These are phyloP conservation scores for Sutorius australiensis DNA, from an alignment of 768 basidiomycete species.

Conservation along the genomic window DNA sequence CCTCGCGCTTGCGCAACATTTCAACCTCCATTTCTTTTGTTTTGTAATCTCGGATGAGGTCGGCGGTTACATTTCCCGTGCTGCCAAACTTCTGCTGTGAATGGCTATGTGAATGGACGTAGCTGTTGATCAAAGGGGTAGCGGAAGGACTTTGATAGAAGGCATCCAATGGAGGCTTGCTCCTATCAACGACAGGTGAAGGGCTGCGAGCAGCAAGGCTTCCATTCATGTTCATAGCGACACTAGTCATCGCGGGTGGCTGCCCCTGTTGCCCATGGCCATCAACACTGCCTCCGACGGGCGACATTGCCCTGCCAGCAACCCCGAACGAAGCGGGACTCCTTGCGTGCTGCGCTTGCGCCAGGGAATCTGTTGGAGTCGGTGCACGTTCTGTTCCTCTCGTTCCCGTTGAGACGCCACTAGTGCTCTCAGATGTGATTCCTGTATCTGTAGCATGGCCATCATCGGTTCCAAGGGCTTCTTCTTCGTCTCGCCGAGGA, in stretches of 20 bases:
- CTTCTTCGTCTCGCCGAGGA: slow-evolving; percentile 43
- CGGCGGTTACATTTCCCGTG: slow-evolving; percentile 66
- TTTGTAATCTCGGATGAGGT: slow-evolving; percentile 76
- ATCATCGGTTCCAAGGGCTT: slow-evolving; percentile 43
- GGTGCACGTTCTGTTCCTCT: slow-evolving; percentile 44
- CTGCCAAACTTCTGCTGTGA: slow-evolving; percentile 43
- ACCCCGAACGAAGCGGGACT: slow-evolving; percentile 49
- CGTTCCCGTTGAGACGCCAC: slow-evolving; percentile 26
- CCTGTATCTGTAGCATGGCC: slow-evolving; percentile 46
- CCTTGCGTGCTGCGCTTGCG: slow-evolving; percentile 39
- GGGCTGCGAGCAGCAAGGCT: slow-evolving; percentile 47
- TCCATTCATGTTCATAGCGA: slow-evolving; percentile 52
- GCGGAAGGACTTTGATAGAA: slow-evolving; percentile 46
- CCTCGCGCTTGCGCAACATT: slow-evolving; percentile 66
- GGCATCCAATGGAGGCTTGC: slow-evolving; percentile 56
- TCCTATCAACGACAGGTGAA: slow-evolving; percentile 54
- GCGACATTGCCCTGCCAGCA: slow-evolving; percentile 58
- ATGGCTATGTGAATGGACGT: slow-evolving; percentile 39
- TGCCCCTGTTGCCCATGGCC: slow-evolving; percentile 21
- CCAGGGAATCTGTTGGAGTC: slow-evolving; percentile 50
- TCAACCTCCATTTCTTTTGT: slow-evolving; percentile 81
- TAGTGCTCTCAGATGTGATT: slow-evolving; percentile 38
- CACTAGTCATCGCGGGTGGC: slow-evolving; percentile 49
- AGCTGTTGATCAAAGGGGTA: slow-evolving; percentile 50
- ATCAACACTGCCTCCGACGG: slow-evolving; percentile 36